These are phyloP conservation scores for Vitis cinerea DNA, from an alignment of 164 flowering plant genomes.

Conservation along the genomic window DNA sequence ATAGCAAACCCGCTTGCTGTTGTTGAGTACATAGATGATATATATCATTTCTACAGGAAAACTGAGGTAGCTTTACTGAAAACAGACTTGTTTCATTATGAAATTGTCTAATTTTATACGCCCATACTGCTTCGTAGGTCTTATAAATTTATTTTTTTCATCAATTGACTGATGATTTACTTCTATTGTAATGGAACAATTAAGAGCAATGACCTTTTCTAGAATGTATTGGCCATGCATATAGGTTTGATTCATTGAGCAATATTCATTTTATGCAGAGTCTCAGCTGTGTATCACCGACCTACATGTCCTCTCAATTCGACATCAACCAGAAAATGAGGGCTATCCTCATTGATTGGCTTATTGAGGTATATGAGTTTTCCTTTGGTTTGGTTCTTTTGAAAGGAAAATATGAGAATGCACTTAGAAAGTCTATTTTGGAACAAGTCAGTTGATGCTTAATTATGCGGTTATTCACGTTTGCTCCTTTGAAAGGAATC, in stretches of 20 bases:
- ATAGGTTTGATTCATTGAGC: not conserved
- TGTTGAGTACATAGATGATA: constrained; percentile 28
- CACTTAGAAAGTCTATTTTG: no score
- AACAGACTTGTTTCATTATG: not conserved
- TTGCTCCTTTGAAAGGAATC: no score
- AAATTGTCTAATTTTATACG: no score
- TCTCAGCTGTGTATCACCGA: constrained; percentile 22
- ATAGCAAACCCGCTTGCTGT: constrained; percentile 21
- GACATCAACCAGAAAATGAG: constrained; percentile 41
- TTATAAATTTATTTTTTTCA: no score
- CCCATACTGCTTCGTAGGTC: no score
- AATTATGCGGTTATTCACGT: no score
- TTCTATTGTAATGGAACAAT: no score
- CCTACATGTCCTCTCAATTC: constrained; percentile 27
- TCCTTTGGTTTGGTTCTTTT: not conserved
- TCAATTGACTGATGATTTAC: no score
- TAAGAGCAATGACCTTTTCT: no score
- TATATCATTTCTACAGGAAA: constrained; percentile 22
- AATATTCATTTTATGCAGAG: constrained; percentile 16
- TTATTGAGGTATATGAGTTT: constrained; percentile 28
- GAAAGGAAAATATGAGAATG: no score
- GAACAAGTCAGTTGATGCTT: no score
- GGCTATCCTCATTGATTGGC: constrained; percentile 38
- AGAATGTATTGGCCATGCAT: no score
- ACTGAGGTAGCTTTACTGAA: constrained; percentile 16